Conservation (phyloP, 371 early-diverging fungal genomes). For the Chytridium lagenaria region DNA sequence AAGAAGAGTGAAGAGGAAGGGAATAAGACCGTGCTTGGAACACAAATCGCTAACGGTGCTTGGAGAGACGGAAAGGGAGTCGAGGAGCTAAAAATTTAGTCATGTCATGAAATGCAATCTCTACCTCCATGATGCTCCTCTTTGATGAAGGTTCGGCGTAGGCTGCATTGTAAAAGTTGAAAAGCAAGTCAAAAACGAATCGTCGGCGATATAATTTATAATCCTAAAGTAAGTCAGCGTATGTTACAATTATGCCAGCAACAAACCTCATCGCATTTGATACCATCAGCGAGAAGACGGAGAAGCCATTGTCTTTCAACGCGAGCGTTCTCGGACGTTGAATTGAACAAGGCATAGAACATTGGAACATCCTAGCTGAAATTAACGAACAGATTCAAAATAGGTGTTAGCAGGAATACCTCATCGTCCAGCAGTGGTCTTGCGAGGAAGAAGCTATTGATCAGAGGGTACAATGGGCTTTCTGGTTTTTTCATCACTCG, state of each 20-base stretch:
- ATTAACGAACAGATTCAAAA: neutral
- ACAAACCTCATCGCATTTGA: conserved; percentile 56
- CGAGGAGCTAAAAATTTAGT: neutral
- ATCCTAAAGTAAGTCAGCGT: conserved; percentile 46
- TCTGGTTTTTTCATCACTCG: conserved; percentile 71
- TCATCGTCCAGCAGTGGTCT: conserved; percentile 74
- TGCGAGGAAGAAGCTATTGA: conserved; percentile 75
- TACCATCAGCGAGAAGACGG: conserved; percentile 66
- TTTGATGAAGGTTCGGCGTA: neutral
- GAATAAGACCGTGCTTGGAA: neutral
- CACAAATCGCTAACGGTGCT: neutral
- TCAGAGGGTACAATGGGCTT: conserved; percentile 74
- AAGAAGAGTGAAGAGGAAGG: neutral
- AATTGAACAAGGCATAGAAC: conserved; percentile 76
- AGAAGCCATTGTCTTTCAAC: conserved; percentile 80
- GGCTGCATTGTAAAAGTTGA: conserved; percentile 47
- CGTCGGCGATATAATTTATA: conserved; percentile 68
- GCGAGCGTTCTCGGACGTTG: conserved; percentile 64
- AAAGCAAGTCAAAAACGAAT: conserved; percentile 66
- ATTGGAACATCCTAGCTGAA: conserved; percentile 74
- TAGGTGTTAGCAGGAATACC: conserved; percentile 45
- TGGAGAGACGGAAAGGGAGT: neutral
- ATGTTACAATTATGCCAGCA: neutral
- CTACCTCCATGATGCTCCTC: neutral
- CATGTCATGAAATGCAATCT: neutral